These are phyloP conservation scores for Sordaria brevicollis DNA, from an alignment of 495 filamentous ascomycete species.

Conservation along the genomic window DNA sequence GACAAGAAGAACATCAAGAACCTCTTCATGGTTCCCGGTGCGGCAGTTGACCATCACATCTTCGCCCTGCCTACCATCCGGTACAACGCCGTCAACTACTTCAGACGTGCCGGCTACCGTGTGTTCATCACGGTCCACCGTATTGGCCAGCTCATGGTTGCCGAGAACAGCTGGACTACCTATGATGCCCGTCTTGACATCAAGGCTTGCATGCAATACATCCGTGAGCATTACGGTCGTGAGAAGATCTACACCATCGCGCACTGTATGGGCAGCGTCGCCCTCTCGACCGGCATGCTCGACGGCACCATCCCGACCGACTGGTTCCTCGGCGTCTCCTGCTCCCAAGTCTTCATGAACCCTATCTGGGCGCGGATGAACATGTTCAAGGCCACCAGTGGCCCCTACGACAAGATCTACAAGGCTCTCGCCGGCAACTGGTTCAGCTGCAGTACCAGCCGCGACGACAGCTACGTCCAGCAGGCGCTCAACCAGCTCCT, in stretches of 20 bases:
- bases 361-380: constrained; percentile 50
- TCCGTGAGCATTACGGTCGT: constrained; percentile 26
- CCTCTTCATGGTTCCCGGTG: constrained; percentile 52
- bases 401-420: constrained; percentile 40
- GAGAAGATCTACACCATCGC: constrained; percentile 49
- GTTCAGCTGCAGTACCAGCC: constrained; percentile 40
- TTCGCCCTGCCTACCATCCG: constrained; percentile 55
- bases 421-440: constrained; percentile 35
- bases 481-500: constrained; percentile 44
- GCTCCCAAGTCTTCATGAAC: constrained; percentile 56
- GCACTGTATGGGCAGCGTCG: constrained; percentile 59
- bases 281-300: constrained; percentile 48
- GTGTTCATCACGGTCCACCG: constrained; percentile 51
- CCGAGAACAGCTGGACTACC: constrained; percentile 45
- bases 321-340: constrained; percentile 53
- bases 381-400: constrained; percentile 42
- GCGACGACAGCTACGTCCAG: constrained; percentile 41
- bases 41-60: constrained; percentile 53
- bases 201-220: constrained; percentile 44
- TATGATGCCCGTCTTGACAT: constrained; percentile 56
- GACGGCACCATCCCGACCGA: constrained; percentile 49
- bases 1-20: constrained; percentile 26
- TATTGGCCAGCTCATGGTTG: constrained; percentile 44
- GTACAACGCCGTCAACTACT: constrained; percentile 56
- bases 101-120: constrained; percentile 47